phyloP scores from a whole-genome alignment of 176 grass and related monocot species.

The Eleusine indica region DNA sequence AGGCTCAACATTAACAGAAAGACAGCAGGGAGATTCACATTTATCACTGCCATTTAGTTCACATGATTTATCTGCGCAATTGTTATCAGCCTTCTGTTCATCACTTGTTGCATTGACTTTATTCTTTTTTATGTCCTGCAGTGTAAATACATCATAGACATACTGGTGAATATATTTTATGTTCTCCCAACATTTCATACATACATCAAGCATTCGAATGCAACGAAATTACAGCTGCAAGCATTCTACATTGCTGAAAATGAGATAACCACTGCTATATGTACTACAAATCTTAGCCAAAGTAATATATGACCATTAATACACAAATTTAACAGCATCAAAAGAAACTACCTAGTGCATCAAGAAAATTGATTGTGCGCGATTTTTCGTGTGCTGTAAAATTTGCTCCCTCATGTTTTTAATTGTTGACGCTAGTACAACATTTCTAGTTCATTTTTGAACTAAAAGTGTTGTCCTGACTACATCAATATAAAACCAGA shows the following conservation, averaged over 20 bases:
- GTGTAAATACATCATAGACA: slow-evolving; percentile 31
- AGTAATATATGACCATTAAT: neutral
- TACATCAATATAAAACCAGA: too few relatives aligned
- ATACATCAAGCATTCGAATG: neutral
- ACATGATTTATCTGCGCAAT: slow-evolving; percentile 38
- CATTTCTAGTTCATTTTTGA: too few relatives aligned
- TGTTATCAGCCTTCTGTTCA: slow-evolving; percentile 22
- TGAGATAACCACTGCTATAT: neutral
- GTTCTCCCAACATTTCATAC: neutral
- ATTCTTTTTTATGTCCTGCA: slow-evolving; percentile 59
- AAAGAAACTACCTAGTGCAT: slow-evolving; percentile 12
- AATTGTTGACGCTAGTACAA: too few relatives aligned
- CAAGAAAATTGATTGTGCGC: neutral
- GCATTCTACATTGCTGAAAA: slow-evolving; percentile 8
- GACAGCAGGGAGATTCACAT: slow-evolving; percentile 26
- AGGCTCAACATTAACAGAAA: slow-evolving; percentile 25
- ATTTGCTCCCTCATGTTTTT: too few relatives aligned
- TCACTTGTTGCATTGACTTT: slow-evolving; percentile 41
- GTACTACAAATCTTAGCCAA: neutral
- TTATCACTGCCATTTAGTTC: slow-evolving; percentile 41
- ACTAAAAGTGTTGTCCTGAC: too few relatives aligned
- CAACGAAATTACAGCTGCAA: neutral
- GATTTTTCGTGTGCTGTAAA: too few relatives aligned
- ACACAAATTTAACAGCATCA: neutral
- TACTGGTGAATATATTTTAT: neutral